Evolutionary conservation across 148 eudicot genomes (phyloP).

Genomic region (Spergularia marina): DNA sequence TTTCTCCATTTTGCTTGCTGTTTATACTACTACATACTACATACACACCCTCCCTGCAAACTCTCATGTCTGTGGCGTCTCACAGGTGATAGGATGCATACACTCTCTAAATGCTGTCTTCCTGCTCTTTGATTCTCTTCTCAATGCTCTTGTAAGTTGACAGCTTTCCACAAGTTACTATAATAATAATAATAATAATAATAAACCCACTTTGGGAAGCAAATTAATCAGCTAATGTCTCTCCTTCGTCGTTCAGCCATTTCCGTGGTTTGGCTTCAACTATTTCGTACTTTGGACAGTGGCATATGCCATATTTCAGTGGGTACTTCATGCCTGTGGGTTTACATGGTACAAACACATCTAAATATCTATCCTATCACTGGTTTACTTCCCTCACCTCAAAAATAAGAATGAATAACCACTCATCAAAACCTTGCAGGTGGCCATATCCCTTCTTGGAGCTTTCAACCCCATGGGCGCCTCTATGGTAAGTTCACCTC

Average conservation of each 20-base stretch:
- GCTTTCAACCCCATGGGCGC: conserved; percentile 76
- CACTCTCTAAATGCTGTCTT: conserved; percentile 77
- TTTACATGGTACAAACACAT: conserved; percentile 45
- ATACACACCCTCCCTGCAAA: not conserved
- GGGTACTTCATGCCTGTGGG: conserved; percentile 81
- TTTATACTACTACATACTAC: not conserved
- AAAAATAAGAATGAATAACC: not conserved
- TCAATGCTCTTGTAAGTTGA: conserved; percentile 63
- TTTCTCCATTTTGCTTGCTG: not conserved
- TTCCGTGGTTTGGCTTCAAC: conserved; percentile 62
- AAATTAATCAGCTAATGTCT: not conserved
- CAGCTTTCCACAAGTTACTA: not conserved
- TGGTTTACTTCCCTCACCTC: no score
- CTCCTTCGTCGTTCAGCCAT: conserved; percentile 46
- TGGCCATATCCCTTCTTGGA: conserved; percentile 99
- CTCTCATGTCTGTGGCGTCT: not conserved
- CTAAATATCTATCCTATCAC: no score
- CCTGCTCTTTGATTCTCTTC: conserved; percentile 60
- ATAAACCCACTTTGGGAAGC: not conserved
- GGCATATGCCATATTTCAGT: conserved; percentile 60
- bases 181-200: no score
- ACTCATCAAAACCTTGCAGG: conserved; percentile 37
- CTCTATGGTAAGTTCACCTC: conserved; percentile 55
- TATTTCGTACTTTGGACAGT: conserved; percentile 64
- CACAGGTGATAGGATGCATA: conserved; percentile 66